Base-by-base conservation (phyloP, 192 early-diverging fungal species). In the Podila minutissima region DNA sequence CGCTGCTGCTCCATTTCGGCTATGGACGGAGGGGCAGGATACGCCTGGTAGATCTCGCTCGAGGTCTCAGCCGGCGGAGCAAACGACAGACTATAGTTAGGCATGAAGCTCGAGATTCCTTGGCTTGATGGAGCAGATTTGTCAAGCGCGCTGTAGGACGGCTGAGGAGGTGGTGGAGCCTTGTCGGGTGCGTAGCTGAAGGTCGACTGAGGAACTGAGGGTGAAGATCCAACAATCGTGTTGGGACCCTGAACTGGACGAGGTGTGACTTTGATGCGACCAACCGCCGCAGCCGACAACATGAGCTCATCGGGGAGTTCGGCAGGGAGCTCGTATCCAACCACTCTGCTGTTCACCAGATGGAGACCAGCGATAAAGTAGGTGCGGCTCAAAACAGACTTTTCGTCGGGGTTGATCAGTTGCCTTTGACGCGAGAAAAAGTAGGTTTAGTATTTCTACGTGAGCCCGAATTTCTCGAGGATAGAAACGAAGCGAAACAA, bases 351-450 rank as follows among this genome's bases (percentile, higher is more conserved):
- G 58, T 72, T 68, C 31, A 81, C 77, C 12, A 81, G 60, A 26
- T 81, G 77, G 2, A 81, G 62, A n/a, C 77, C 77, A 6, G 77
- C 70, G 7, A 81, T 81, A 37, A 81, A 81, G 48, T 73, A 41
- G 10, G 62, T 81, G 29, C 77, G 66, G 11, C 37, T 55, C 19
- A 81, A 51, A 11, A 66, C 66, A 5, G 65, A 32, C 32, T 61
- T 65, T 35, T 73, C 77, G 0, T 69, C 67, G 0, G 77, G 71
- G 22, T 81, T 81, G 33, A 81, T 28, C 61, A 81, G 22, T 55
- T 69, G 66, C 77, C 77, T 81, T 32, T 22, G 3, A 20, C 17
- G 13, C 17, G 48, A 28, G 22, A 62, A 29, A 22, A 4, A 2
- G 20, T 22, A n/a, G 13, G 20, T 20, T 28, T 57, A 12, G 53